Evolutionary conservation across 1,284 basidiomycete species (phyloP).

Genomic region (Coniferiporia sulphurascens): DNA sequence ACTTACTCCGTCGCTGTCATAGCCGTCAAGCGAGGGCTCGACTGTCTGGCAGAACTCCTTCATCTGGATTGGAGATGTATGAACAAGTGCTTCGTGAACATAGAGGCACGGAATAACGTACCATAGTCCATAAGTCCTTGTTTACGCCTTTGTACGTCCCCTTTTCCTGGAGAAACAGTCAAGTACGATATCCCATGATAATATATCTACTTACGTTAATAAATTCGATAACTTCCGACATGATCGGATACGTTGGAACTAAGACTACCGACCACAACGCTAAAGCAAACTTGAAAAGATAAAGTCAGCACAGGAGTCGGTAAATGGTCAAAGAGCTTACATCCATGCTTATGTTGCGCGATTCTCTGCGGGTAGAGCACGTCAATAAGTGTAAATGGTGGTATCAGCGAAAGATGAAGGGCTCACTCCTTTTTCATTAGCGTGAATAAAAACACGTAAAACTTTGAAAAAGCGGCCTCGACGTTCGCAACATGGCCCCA

Average conservation of each 20-base stretch:
- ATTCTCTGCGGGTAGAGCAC: conserved; percentile 38
- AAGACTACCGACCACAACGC: conserved; percentile 73
- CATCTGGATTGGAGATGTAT: conserved; percentile 39
- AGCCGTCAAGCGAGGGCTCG: conserved; percentile 53
- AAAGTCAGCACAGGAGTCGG: background rate
- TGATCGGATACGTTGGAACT: conserved; percentile 55
- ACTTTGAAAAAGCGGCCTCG: conserved; percentile 49
- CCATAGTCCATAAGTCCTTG: conserved; percentile 83
- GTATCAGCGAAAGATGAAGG: conserved; percentile 2
- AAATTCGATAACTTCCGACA: conserved; percentile 56
- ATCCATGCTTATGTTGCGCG: conserved; percentile 75
- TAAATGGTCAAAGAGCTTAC: conserved; percentile 31
- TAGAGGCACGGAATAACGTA: conserved; percentile 29
- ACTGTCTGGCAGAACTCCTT: conserved; percentile 67
- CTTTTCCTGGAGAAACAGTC: conserved; percentile 42
- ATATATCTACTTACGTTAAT: conserved; percentile 46
- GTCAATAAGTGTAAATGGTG: background rate
- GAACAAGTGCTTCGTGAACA: conserved; percentile 10
- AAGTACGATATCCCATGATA: background rate
- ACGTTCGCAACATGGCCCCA: conserved; percentile 43
- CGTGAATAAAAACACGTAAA: conserved; percentile 65
- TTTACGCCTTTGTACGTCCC: conserved; percentile 67
- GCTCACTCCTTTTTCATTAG: conserved; percentile 66
- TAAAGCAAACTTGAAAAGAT: conserved; percentile 47
- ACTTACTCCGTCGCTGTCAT: conserved; percentile 67